Conservation (phyloP, 139 green algal genomes). For the Chlorella sp. region DNA sequence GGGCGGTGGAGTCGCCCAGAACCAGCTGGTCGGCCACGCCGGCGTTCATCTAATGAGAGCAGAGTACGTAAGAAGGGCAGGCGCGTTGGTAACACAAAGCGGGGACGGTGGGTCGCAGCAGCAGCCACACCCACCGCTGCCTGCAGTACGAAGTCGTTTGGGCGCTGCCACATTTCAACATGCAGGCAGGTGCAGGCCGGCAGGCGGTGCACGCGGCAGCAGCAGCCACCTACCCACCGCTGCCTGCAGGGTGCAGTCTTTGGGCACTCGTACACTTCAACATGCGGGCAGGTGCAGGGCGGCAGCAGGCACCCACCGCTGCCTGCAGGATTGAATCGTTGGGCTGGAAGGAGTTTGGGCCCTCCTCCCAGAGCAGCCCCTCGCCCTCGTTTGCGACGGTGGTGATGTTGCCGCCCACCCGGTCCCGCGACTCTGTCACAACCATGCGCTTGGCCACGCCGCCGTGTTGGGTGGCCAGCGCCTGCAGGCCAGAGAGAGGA, state of each 20-base stretch:
- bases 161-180: too few relatives aligned
- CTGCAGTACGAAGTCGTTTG: too few relatives aligned
- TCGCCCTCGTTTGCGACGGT: constrained; percentile 67
- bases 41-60: too few relatives aligned
- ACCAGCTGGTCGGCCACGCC: too few relatives aligned
- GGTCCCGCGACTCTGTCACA: constrained; percentile 93
- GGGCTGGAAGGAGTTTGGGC: constrained; percentile 98
- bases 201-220: background rate
- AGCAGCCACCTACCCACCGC: too few relatives aligned
- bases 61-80: too few relatives aligned
- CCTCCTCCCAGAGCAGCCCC: constrained; percentile 98
- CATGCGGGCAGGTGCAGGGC: constrained; percentile 5
- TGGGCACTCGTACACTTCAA: too few relatives aligned
- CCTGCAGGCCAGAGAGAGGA: constrained; percentile 47
- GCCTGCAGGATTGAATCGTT: constrained; percentile 94
- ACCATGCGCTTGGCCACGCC: constrained; percentile 70
- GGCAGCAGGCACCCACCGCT: constrained; percentile 76
- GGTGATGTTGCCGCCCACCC: constrained; percentile 99
- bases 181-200: background rate
- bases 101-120: too few relatives aligned
- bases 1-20: too few relatives aligned
- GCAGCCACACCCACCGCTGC: too few relatives aligned
- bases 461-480: constrained; percentile 71
- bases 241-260: too few relatives aligned
- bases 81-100: too few relatives aligned